A percentile compares a stretch with the other conserved stretches of the same genome.
Conservation (phyloP, 805 yeast genomes). For the Kuraishia ogatae region DNA sequence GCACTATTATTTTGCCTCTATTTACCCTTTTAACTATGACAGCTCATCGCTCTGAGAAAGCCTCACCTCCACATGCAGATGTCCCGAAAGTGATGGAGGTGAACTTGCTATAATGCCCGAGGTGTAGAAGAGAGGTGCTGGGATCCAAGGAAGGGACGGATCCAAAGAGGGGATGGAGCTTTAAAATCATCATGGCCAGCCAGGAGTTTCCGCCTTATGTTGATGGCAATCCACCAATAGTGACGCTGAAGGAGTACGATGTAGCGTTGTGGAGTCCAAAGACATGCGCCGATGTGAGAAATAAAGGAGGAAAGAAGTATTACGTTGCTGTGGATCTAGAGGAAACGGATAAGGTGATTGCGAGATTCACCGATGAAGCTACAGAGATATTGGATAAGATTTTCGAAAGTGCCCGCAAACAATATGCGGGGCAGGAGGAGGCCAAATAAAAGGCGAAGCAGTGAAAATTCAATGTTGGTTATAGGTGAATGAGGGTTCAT, state of each 20-base stretch:
- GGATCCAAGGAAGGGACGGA: too few species aligned
- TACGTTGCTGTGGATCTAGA: constrained; percentile 39
- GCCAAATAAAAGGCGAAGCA: not conserved
- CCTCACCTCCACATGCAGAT: too few species aligned
- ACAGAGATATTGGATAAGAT: constrained; percentile 30
- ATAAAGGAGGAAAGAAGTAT: constrained; percentile 13
- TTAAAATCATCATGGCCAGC: constrained; percentile 4
- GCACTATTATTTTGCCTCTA: not conserved
- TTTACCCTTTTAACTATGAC: not conserved
- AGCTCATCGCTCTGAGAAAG: not conserved
- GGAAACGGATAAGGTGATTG: constrained; percentile 33
- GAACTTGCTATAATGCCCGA: too few species aligned
- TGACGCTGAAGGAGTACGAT: constrained; percentile 39
- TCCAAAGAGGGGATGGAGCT: too few species aligned
- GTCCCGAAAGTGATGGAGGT: not conserved
- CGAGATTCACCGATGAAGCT: constrained; percentile 29
- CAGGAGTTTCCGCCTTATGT: constrained; percentile 30
- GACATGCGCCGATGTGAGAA: constrained; percentile 36
- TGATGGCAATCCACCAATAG: constrained; percentile 36
- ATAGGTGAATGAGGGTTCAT: too few species aligned
- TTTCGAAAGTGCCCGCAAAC: constrained; percentile 35
- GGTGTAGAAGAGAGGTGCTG: too few species aligned
- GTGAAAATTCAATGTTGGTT: too few species aligned
- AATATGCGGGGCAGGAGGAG: constrained; percentile 8
- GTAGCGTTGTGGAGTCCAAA: constrained; percentile 41